Evolutionary conservation across 495 filamentous ascomycete genomes (phyloP).

Genomic region (Xylaria intraflava): DNA sequence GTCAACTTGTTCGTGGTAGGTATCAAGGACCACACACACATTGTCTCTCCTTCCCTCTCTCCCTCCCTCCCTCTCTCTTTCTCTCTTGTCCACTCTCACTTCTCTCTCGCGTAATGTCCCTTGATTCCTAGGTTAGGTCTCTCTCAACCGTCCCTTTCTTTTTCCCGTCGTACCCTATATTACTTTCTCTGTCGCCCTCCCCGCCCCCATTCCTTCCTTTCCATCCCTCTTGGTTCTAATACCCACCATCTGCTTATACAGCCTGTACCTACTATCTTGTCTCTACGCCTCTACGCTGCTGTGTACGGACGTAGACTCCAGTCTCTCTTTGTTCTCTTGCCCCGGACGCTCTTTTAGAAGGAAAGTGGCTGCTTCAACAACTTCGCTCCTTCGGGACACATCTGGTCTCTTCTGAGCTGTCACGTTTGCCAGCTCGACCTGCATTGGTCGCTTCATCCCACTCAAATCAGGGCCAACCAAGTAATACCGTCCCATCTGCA

Average conservation of each 20-base stretch:
- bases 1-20: slow-evolving; percentile 17
- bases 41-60: slow-evolving; percentile 14
- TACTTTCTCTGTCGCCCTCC: slow-evolving; percentile 7
- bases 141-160: too few species aligned
- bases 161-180: slow-evolving; percentile 7
- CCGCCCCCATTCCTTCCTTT: neutral
- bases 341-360: slow-evolving; percentile 8
- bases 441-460: slow-evolving; percentile 23
- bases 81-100: neutral
- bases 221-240: slow-evolving; percentile 1
- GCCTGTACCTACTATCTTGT: too few species aligned
- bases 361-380: neutral
- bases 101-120: neutral
- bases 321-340: slow-evolving; percentile 8
- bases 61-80: neutral
- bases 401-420: slow-evolving; percentile 23
- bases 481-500: slow-evolving; percentile 22
- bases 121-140: too few species aligned
- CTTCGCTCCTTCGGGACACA: slow-evolving; percentile 25
- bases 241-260: slow-evolving; percentile 2
- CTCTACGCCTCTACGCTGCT: too few species aligned
- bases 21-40: slow-evolving; percentile 21
- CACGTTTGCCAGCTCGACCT: slow-evolving; percentile 25
- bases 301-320: too few species aligned
- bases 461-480: slow-evolving; percentile 28